phyloP scores from a whole-genome alignment of 768 basidiomycete species.

The Hygrocybe punicea region DNA sequence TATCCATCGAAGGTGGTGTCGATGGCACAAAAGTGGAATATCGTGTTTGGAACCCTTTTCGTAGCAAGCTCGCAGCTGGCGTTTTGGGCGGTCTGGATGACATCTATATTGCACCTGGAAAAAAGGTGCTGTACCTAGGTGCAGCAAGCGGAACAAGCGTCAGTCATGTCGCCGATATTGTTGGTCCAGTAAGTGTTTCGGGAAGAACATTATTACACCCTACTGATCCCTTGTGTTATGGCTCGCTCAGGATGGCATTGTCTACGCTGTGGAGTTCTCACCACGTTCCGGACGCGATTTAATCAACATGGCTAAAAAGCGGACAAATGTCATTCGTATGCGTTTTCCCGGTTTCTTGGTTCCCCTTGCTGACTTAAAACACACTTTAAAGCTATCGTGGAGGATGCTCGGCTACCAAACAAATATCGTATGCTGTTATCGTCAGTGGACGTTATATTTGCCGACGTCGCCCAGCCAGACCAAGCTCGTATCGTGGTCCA shows the following conservation, averaged over 20 bases:
- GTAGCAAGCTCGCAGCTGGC: conserved; percentile 94
- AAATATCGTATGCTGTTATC: conserved; percentile 97
- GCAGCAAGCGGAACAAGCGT: conserved; percentile 98
- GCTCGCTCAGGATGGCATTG: conserved; percentile 90
- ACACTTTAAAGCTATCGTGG: conserved; percentile 74
- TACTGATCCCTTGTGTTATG: conserved; percentile 12
- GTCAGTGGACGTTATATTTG: conserved; percentile 95
- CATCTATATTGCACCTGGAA: conserved; percentile 88
- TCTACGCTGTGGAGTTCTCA: conserved; percentile 99
- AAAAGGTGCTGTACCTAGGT: conserved; percentile 95
- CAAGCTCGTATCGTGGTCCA: conserved; percentile 94
- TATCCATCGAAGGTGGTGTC: conserved; percentile 72
- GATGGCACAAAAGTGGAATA: conserved; percentile 92
- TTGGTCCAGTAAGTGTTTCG: conserved; percentile 73
- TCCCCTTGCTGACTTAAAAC: conserved; percentile 1
- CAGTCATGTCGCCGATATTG: conserved; percentile 97
- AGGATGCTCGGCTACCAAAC: conserved; percentile 95
- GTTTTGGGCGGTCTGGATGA: conserved; percentile 92
- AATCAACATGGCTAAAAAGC: conserved; percentile 99
- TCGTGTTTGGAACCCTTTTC: conserved; percentile 99
- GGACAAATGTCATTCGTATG: conserved; percentile 97
- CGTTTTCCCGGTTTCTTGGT: conserved; percentile 13
- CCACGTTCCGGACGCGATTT: conserved; percentile 94
- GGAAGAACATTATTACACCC: conserved; percentile 2
- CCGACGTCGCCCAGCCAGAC: conserved; percentile 97